A percentile compares a stretch with the other conserved stretches of the same genome.
phyloP scores from a whole-genome alignment of 805 yeast species.

The Candida boleticola region DNA sequence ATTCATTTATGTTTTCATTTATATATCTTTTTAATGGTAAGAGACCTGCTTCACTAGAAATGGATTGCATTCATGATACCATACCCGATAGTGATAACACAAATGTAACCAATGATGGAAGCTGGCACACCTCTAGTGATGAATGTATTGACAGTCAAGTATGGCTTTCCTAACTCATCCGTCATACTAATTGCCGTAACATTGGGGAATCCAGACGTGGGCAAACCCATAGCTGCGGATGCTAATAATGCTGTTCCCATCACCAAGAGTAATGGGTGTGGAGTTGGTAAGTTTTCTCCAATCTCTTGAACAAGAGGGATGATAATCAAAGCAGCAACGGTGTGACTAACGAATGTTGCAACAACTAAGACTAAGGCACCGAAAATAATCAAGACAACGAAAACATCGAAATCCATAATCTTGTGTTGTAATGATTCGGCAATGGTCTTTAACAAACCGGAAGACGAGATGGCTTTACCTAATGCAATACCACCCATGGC shows the following conservation, averaged over 20 bases:
- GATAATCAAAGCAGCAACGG: conserved; percentile 43
- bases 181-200: conserved; percentile 44
- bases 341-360: conserved; percentile 45
- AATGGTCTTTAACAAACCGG: conserved; percentile 46
- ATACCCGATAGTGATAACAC: conserved; percentile 38
- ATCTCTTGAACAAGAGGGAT: conserved; percentile 42
- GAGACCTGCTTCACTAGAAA: too few species aligned
- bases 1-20: too few species aligned
- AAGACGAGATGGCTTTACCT: conserved; percentile 50
- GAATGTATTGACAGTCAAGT: conserved; percentile 40
- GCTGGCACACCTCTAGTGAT: conserved; percentile 44
- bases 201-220: conserved; percentile 44
- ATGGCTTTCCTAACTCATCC: conserved; percentile 40
- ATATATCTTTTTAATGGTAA: too few species aligned
- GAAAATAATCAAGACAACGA: conserved; percentile 45
- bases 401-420: conserved; percentile 42
- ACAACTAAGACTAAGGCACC: conserved; percentile 39
- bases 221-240: conserved; percentile 46
- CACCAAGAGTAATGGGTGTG: conserved; percentile 38
- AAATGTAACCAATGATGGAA: conserved; percentile 33
- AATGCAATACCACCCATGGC: conserved; percentile 58
- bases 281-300: conserved; percentile 34
- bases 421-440: conserved; percentile 43
- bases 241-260: conserved; percentile 42
- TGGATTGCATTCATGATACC: conserved; percentile 35